Conservation (phyloP, 495 filamentous ascomycete species). For the Aspergillus ostianus region DNA sequence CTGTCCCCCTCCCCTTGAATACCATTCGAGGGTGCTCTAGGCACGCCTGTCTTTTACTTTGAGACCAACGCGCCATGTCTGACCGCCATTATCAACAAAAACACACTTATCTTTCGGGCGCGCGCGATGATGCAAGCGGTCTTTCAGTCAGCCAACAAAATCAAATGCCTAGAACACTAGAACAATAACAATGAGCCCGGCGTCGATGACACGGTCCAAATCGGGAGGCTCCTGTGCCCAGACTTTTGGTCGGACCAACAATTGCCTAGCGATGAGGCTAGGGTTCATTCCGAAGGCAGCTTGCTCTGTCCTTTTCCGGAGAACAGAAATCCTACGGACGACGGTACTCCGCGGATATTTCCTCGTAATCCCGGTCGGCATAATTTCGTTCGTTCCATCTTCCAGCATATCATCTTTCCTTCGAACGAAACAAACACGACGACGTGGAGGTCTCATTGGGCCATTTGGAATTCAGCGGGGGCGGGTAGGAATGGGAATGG, state of each 20-base stretch:
- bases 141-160: not conserved
- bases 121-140: slow-evolving; percentile 8
- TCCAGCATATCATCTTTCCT: not conserved
- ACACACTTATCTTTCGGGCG: not conserved
- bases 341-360: not conserved
- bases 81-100: not conserved
- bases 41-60: not conserved
- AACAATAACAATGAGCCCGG: not conserved
- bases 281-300: not conserved
- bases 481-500: not conserved
- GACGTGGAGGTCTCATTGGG: not conserved
- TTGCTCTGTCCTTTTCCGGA: not conserved
- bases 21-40: not conserved
- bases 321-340: not conserved
- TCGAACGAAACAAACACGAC: not conserved
- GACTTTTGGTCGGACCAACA: slow-evolving; percentile 1
- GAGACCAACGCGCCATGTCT: not conserved
- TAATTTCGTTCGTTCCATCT: not conserved
- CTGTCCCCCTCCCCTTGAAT: not conserved
- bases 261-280: not conserved
- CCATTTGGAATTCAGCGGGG: no score
- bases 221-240: not conserved
- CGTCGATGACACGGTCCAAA: not conserved
- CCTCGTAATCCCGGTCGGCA: not conserved
- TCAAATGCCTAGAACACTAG: not conserved